Conservation (phyloP, 345 rosid species). For the Trapa incisa region DNA sequence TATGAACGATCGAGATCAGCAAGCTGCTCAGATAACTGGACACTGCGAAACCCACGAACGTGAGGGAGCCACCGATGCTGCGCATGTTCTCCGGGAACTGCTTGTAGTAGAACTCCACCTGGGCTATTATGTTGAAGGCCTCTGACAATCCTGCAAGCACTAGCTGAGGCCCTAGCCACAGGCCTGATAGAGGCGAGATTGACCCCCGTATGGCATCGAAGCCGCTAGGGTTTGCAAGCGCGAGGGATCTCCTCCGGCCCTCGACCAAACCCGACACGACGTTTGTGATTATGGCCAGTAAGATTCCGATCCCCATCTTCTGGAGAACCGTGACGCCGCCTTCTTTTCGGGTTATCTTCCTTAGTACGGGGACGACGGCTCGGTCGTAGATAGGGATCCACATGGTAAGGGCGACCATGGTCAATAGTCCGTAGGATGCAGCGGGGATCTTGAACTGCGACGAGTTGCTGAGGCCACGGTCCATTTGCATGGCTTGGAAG, state of each 20-base stretch:
- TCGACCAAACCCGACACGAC: slow-evolving; percentile 38
- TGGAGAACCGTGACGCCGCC: slow-evolving; percentile 26
- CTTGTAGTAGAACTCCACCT: slow-evolving; percentile 38
- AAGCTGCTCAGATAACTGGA: slow-evolving; percentile 27
- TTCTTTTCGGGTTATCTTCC: slow-evolving; percentile 16
- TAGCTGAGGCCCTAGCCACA: slow-evolving; percentile 46
- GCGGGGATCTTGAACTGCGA: slow-evolving; percentile 19
- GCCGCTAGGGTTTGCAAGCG: slow-evolving; percentile 38
- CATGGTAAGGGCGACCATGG: slow-evolving; percentile 12
- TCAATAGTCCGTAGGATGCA: slow-evolving; percentile 11
- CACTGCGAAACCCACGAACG: slow-evolving; percentile 18
- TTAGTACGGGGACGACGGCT: slow-evolving; percentile 13
- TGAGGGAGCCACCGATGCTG: slow-evolving; percentile 28
- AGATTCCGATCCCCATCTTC: slow-evolving; percentile 32
- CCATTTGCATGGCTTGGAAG: slow-evolving; percentile 15
- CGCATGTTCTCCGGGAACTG: slow-evolving; percentile 49
- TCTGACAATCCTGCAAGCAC: slow-evolving; percentile 34
- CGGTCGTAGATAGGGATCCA: slow-evolving; percentile 25
- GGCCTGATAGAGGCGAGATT: slow-evolving; percentile 40
- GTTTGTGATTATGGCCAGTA: slow-evolving; percentile 24
- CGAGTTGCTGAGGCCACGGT: slow-evolving; percentile 4
- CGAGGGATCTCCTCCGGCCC: slow-evolving; percentile 26
- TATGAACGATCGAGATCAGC: slow-evolving; percentile 24
- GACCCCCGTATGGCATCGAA: slow-evolving; percentile 25
- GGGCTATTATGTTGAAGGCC: slow-evolving; percentile 23